Conservation (phyloP, 768 basidiomycete species). For the Calvatia gigantea region DNA sequence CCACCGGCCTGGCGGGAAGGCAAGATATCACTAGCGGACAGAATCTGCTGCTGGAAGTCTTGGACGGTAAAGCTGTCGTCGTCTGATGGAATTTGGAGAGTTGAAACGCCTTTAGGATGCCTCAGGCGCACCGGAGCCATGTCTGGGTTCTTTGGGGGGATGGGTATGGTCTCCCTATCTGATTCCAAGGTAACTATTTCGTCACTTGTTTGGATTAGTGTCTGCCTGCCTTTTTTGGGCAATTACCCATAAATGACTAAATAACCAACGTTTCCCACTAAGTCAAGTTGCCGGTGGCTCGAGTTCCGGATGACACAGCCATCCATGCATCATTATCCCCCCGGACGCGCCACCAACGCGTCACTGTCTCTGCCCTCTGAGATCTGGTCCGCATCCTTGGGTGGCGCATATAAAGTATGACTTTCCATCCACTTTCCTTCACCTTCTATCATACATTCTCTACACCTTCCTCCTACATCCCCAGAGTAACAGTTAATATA, state of each 20-base stretch:
- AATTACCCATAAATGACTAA: background rate
- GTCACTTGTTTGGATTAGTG: conserved; percentile 3
- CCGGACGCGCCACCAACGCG: background rate
- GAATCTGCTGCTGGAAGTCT: conserved; percentile 75
- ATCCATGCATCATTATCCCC: background rate
- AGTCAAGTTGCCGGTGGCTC: no score
- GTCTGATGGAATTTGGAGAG: conserved; percentile 66
- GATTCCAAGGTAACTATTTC: background rate
- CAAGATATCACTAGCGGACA: conserved; percentile 60
- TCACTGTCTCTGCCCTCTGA: background rate
- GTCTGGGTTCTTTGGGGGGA: background rate
- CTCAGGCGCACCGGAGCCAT: conserved; percentile 80
- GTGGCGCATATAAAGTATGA: background rate
- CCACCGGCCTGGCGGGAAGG: conserved; percentile 77
- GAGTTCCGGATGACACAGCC: no score
- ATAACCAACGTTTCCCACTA: no score
- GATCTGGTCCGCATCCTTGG: background rate
- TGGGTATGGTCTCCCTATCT: background rate
- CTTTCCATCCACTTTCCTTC: background rate
- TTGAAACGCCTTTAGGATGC: conserved; percentile 80
- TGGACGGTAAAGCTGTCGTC: conserved; percentile 54
- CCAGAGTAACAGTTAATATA: conserved; percentile 14
- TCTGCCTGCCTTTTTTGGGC: background rate
- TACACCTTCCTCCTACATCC: no score
- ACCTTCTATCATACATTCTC: background rate